Evolutionary conservation across 768 basidiomycete species (phyloP).

Genomic region (Suillus subalutaceus): DNA sequence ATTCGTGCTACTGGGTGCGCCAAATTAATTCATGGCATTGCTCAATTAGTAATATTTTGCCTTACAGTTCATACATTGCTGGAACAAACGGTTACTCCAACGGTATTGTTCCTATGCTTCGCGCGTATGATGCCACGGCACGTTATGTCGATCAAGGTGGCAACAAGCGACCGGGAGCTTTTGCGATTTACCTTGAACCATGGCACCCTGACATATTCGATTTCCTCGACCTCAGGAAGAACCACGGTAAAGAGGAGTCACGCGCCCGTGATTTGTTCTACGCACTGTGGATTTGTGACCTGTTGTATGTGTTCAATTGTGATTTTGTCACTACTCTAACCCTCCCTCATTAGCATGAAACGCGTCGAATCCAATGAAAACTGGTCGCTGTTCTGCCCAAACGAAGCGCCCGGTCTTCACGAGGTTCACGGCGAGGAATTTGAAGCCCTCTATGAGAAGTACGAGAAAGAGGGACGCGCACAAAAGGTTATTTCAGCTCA

Average conservation of each 20-base stretch:
- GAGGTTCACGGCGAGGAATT: constrained; percentile 93
- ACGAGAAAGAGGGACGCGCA: constrained; percentile 88
- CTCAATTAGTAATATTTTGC: not conserved
- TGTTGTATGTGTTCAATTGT: constrained; percentile 65
- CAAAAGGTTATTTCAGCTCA: constrained; percentile 88
- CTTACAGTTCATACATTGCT: constrained; percentile 88
- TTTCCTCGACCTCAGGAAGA: constrained; percentile 97
- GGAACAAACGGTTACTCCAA: constrained; percentile 99
- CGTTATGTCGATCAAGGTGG: constrained; percentile 99
- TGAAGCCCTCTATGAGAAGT: constrained; percentile 80
- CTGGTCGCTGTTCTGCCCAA: constrained; percentile 98
- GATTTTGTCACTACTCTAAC: not conserved
- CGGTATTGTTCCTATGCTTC: constrained; percentile 98
- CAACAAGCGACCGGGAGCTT: constrained; percentile 98
- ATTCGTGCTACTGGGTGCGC: constrained; percentile 92
- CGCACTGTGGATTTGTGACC: constrained; percentile 96
- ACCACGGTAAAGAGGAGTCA: constrained; percentile 97
- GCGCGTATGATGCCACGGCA: constrained; percentile 96
- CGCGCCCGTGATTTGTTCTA: constrained; percentile 98
- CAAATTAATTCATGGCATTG: constrained; percentile 1
- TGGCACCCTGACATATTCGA: constrained; percentile 99
- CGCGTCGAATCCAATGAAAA: constrained; percentile 87
- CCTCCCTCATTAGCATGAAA: constrained; percentile 72
- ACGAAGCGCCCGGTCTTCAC: constrained; percentile 87
- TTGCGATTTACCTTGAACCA: constrained; percentile 97